Evolutionary conservation across 805 yeast species (phyloP), one percentile per base, ranked within the genome.

Genomic region (Clavispora phyllophila): DNA sequence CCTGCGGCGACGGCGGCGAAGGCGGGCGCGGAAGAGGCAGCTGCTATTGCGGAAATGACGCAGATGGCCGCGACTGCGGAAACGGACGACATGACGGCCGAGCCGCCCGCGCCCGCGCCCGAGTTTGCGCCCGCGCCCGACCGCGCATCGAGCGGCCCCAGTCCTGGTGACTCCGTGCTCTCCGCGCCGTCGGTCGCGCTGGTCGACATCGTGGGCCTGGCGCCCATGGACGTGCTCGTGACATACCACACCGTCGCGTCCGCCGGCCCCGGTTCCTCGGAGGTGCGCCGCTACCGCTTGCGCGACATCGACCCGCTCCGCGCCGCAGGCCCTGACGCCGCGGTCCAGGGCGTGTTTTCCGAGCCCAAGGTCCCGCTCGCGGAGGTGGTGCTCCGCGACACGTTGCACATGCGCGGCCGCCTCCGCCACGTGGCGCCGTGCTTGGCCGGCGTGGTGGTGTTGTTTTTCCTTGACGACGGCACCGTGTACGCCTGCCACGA

Each of bases 151-250:
- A n/a, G n/a, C n/a, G 39, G 7, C 42, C 51, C 3, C 28, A 14
- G 37, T 24, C 40, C 50, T 24, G 36, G 23, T 20, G 15, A n/a
- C n/a, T n/a, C n/a, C n/a, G 22, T 10, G 13, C 22, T 15, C 15
- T 17, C 18, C 18, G 20, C 15, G 18, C 38, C 14, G 20, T 5
- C 27, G 18, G 23, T 24, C 28, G 32, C 18, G 28, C 19, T 23
- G 31, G 8, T 10, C 19, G 33, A 29, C 19, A 29, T 29, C 7
- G 33, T 29, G 33, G 33, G 20, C 33, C 33, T 29, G 33, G 33
- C 4, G 33, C 33, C 33, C 33, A 29, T 29, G 33, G 33, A 29
- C 33, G 10, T 29, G 7, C 33, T 29, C 20, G 33, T 29, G 20
- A 29, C 33, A 4, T 29, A 29, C 33, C 33, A 29, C 33, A 29